Conservation (phyloP, 495 filamentous ascomycete species). For the Friedmanniomyces endolithicus region DNA sequence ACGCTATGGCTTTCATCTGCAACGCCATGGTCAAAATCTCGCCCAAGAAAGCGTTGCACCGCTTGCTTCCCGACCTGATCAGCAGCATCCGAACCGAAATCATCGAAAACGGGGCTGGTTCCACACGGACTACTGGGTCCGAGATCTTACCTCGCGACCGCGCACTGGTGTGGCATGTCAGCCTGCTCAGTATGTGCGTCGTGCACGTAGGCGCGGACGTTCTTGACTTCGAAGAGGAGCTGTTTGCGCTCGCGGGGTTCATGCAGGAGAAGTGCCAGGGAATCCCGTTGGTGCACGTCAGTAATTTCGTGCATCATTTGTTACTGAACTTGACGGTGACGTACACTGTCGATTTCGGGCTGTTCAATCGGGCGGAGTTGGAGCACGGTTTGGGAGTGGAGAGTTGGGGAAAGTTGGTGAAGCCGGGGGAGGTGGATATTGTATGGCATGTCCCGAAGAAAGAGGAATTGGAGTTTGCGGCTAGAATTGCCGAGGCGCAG, state of each 20-base stretch:
- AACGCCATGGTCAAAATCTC: constrained; percentile 90
- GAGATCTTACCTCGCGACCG: constrained; percentile 89
- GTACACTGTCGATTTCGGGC: constrained; percentile 75
- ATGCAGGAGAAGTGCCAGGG: constrained; percentile 93
- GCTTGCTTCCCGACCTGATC: constrained; percentile 78
- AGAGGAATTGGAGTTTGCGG: constrained; percentile 75
- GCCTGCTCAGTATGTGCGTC: constrained; percentile 95
- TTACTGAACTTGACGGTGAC: constrained; percentile 91
- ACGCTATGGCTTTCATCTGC: constrained; percentile 98
- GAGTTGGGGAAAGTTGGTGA: constrained; percentile 65
- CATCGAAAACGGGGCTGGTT: constrained; percentile 91
- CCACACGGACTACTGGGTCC: constrained; percentile 80
- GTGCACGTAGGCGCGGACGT: constrained; percentile 89
- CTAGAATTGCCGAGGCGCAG: constrained; percentile 75
- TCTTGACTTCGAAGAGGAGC: constrained; percentile 70
- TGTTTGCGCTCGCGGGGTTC: constrained; percentile 83
- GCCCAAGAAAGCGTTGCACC: constrained; percentile 79
- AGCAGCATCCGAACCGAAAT: constrained; percentile 92
- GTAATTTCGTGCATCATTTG: constrained; percentile 96
- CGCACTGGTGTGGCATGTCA: constrained; percentile 91
- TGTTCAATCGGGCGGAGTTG: constrained; percentile 61
- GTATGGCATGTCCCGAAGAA: constrained; percentile 78
- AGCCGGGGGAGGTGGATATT: constrained; percentile 64
- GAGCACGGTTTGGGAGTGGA: constrained; percentile 45
- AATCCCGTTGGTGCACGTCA: constrained; percentile 86